Evolutionary conservation across 1,284 basidiomycete genomes (phyloP).

Genomic region (Porogramme epimiltina): DNA sequence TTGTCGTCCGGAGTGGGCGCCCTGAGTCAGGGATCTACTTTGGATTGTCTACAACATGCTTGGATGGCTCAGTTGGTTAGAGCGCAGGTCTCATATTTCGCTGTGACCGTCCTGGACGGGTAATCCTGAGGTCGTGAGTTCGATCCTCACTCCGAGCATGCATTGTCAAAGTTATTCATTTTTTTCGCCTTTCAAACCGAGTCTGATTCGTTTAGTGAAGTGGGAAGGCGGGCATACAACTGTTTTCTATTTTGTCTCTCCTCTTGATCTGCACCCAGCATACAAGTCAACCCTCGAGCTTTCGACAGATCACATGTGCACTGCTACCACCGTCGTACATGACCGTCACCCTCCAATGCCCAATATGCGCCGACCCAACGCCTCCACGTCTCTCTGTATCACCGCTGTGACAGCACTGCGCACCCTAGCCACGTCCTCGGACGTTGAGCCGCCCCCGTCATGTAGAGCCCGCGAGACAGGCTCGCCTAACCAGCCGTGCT

Average conservation of each 20-base stretch:
- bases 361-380: slow-evolving; percentile 54
- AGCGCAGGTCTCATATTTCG: slow-evolving; percentile 9
- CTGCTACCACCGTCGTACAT: no score
- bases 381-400: slow-evolving; percentile 62
- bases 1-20: no score
- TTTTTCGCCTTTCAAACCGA: no score
- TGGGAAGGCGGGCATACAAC: no score
- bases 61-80: slow-evolving; percentile 12
- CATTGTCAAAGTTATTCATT: no score
- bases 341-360: slow-evolving; percentile 35
- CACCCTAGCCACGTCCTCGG: slow-evolving; percentile 36
- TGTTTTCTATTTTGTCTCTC: no score
- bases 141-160: slow-evolving; percentile 5
- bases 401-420: slow-evolving; percentile 59
- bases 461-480: slow-evolving; percentile 4
- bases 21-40: neutral
- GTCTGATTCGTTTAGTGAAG: no score
- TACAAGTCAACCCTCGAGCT: no score
- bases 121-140: slow-evolving; percentile 7
- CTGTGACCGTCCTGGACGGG: neutral
- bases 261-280: no score
- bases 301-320: no score
- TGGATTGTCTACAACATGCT: neutral
- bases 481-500: slow-evolving; percentile 17
- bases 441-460: slow-evolving; percentile 14